phyloP scores from a whole-genome alignment of 164 flowering plant species.

The Annona cherimola region DNA sequence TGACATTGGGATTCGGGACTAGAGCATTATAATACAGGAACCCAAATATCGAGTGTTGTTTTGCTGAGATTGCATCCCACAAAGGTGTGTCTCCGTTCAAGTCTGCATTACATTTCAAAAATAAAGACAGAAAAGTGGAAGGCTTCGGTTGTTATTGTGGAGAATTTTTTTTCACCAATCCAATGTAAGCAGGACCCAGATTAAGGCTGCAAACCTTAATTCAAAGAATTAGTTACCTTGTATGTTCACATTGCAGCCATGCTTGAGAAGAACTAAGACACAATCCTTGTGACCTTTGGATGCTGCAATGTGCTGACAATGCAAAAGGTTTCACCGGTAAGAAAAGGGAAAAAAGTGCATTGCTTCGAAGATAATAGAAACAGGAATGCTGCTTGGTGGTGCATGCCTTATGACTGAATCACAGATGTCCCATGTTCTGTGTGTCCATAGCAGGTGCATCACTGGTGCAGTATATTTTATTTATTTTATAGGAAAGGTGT shows the following conservation, averaged over 20 bases:
- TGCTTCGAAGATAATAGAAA: background rate
- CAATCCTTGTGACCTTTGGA: conserved; percentile 82
- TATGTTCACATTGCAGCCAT: conserved; percentile 52
- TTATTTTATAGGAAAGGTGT: background rate
- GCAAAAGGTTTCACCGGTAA: background rate
- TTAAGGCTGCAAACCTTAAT: too few species aligned
- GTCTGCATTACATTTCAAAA: conserved; percentile 38
- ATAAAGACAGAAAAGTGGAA: background rate
- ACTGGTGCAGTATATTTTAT: background rate
- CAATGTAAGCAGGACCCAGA: background rate
- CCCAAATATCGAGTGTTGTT: conserved; percentile 59
- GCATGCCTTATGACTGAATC: background rate
- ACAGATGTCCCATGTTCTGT: background rate
- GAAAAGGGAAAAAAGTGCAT: background rate
- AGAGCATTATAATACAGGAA: conserved; percentile 55
- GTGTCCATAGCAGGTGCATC: background rate
- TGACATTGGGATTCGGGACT: conserved; percentile 44
- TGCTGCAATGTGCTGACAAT: conserved; percentile 73
- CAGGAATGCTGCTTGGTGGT: background rate
- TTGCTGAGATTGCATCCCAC: conserved; percentile 71
- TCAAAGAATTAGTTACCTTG: conserved; percentile 36
- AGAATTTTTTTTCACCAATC: background rate
- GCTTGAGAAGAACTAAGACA: conserved; percentile 62
- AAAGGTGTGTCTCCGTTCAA: conserved; percentile 65
- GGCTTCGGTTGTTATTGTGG: background rate